These are phyloP conservation scores for Acacia concinna DNA, from an alignment of 331 rosid species.

Conservation along the genomic window DNA sequence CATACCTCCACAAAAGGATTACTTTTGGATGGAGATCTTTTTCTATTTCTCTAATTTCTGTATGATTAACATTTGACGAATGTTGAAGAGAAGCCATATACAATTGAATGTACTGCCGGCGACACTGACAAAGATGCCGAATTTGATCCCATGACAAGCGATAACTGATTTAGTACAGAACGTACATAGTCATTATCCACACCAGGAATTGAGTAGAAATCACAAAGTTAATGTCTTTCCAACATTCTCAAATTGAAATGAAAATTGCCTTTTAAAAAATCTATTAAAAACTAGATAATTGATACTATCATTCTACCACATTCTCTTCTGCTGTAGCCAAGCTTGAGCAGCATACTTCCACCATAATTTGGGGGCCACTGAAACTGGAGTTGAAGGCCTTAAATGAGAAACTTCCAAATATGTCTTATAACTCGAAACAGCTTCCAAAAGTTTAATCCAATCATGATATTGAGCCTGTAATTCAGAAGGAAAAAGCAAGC, in stretches of 20 bases:
- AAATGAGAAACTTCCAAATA: slow-evolving; percentile 84
- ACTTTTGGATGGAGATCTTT: slow-evolving; percentile 91
- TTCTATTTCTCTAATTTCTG: slow-evolving; percentile 87
- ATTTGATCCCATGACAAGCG: slow-evolving; percentile 95
- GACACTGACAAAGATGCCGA: slow-evolving; percentile 81
- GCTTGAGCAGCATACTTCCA: slow-evolving; percentile 94
- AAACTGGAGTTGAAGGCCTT: slow-evolving; percentile 73
- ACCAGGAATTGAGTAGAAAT: slow-evolving; percentile 11
- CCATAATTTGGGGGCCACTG: slow-evolving; percentile 66
- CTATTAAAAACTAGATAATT: neutral
- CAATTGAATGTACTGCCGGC: slow-evolving; percentile 85
- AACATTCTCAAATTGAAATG: neutral
- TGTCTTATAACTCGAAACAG: slow-evolving; percentile 77
- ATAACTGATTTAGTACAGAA: slow-evolving; percentile 59
- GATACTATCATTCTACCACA: slow-evolving; percentile 60
- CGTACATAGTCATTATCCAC: slow-evolving; percentile 40
- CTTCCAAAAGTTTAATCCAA: slow-evolving; percentile 93
- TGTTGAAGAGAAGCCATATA: slow-evolving; percentile 77
- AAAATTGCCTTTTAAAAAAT: neutral
- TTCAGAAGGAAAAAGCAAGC: slow-evolving; percentile 5
- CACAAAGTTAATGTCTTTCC: neutral
- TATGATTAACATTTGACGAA: slow-evolving; percentile 37
- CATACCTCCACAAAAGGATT: slow-evolving; percentile 94
- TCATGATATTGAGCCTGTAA: slow-evolving; percentile 82
- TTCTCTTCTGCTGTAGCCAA: slow-evolving; percentile 76